Evolutionary conservation across 129 eudicot genomes (phyloP).

Genomic region (Logfia minima): DNA sequence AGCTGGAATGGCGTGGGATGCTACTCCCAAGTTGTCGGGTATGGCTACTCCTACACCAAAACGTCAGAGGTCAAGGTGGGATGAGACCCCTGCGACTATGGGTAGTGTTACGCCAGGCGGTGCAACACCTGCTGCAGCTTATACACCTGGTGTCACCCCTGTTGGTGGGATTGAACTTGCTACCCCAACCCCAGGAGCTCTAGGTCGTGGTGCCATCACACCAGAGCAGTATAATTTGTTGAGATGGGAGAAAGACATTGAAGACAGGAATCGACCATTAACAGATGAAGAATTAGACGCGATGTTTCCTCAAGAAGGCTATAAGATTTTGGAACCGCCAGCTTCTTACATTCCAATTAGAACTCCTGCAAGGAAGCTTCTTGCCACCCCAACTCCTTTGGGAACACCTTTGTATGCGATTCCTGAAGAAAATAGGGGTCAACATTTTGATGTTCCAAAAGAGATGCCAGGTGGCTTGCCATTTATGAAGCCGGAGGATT

Average conservation of each 20-base stretch:
- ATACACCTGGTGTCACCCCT: conserved; percentile 94
- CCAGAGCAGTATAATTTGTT: conserved; percentile 88
- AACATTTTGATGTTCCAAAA: conserved; percentile 84
- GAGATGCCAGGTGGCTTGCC: conserved; percentile 94
- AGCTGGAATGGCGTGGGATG: conserved; percentile 99
- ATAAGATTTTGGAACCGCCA: conserved; percentile 88
- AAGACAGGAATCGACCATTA: conserved; percentile 85
- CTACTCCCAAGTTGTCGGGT: conserved; percentile 88
- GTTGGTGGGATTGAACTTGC: conserved; percentile 89
- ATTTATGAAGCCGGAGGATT: conserved; percentile 88
- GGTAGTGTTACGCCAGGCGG: conserved; percentile 91
- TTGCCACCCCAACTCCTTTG: conserved; percentile 90
- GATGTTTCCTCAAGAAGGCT: conserved; percentile 92
- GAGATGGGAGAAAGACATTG: conserved; percentile 97
- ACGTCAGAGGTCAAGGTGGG: conserved; percentile 97
- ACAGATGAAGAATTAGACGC: conserved; percentile 91
- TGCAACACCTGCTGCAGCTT: conserved; percentile 80
- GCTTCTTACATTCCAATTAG: conserved; percentile 81
- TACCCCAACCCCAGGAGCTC: conserved; percentile 84
- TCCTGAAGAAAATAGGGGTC: conserved; percentile 87
- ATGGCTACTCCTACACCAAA: conserved; percentile 94
- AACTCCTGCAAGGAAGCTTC: conserved; percentile 94
- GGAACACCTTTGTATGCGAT: conserved; percentile 79
- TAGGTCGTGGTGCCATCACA: conserved; percentile 73
- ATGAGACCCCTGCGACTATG: conserved; percentile 96